These are phyloP conservation scores for Diplogelasinospora grovesii DNA, from an alignment of 495 filamentous ascomycete species.

Conservation along the genomic window DNA sequence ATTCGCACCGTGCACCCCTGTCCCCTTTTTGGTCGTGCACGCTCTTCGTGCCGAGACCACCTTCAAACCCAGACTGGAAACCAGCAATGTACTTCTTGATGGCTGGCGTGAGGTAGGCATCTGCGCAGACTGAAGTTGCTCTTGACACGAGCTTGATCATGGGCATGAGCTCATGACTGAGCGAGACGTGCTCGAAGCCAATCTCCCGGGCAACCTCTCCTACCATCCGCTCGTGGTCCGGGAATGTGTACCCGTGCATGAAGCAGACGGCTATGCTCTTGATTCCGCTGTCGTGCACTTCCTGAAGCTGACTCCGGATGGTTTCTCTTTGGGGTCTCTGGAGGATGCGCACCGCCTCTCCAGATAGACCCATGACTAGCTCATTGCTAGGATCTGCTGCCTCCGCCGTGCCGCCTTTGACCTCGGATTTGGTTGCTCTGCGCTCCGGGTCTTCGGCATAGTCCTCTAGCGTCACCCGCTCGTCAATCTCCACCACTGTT, in stretches of 20 bases:
- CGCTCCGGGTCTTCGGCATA: constrained; percentile 76
- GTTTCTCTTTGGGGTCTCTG: constrained; percentile 46
- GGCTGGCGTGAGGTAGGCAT: constrained; percentile 92
- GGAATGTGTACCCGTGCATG: constrained; percentile 78
- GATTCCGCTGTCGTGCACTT: constrained; percentile 56
- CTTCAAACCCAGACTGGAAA: constrained; percentile 69
- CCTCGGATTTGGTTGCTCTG: constrained; percentile 41
- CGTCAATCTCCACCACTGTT: constrained; percentile 69
- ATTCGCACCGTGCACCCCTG: constrained; percentile 64
- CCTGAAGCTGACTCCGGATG: constrained; percentile 49
- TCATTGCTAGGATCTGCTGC: constrained; percentile 41
- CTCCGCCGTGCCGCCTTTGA: constrained; percentile 39
- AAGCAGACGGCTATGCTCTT: constrained; percentile 69
- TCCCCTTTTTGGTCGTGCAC: constrained; percentile 51
- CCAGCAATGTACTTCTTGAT: constrained; percentile 94
- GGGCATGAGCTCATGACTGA: constrained; percentile 76
- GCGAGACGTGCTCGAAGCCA: constrained; percentile 68
- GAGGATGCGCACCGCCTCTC: constrained; percentile 65
- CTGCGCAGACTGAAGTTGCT: constrained; percentile 87
- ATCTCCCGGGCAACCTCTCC: constrained; percentile 62
- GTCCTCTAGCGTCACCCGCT: constrained; percentile 81
- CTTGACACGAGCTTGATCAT: constrained; percentile 90
- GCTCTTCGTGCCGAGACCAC: constrained; percentile 61
- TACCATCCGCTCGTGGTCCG: constrained; percentile 63
- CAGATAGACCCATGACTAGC: constrained; percentile 59